Percentiles rank a stretch among this genome's conserved stretches.
Conservation (phyloP, 2,329 filamentous ascomycete genomes). For the Pleurostoma richardsiae region DNA sequence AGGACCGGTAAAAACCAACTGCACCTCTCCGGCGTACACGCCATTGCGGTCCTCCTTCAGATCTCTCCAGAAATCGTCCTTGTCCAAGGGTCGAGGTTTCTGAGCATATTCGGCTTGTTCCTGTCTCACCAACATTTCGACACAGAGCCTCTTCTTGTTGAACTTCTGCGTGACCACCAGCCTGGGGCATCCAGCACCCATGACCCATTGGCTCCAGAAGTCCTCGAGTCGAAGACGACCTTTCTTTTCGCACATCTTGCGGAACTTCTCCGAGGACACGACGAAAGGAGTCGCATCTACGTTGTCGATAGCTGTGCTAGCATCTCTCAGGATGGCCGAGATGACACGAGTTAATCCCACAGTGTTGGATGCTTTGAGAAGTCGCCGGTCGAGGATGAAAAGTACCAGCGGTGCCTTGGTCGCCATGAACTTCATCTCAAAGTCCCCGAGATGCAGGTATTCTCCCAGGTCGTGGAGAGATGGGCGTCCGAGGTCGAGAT, state of each 20-base stretch:
- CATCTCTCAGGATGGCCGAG: conserved; percentile 78
- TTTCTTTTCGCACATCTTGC: conserved; percentile 79
- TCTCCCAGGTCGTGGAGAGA: conserved; percentile 77
- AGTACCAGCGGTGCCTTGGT: conserved; percentile 88
- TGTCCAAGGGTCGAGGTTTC: conserved; percentile 53
- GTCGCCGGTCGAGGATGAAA: conserved; percentile 86
- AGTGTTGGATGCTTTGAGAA: conserved; percentile 83
- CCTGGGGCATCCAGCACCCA: conserved; percentile 79
- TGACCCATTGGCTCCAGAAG: conserved; percentile 93
- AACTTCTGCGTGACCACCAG: conserved; percentile 86
- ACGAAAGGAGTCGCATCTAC: conserved; percentile 27
- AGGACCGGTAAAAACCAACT: conserved; percentile 84
- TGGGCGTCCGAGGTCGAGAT: conserved; percentile 75
- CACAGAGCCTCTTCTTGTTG: conserved; percentile 95
- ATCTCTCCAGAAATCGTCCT: conserved; percentile 75
- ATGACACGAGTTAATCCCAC: conserved; percentile 81
- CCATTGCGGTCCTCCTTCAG: conserved; percentile 72
- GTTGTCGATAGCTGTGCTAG: conserved; percentile 53
- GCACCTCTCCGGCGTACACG: conserved; percentile 64
- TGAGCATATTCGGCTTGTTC: conserved; percentile 54
- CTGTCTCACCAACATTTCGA: conserved; percentile 86
- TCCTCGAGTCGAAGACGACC: conserved; percentile 80
- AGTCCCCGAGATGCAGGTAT: conserved; percentile 71
- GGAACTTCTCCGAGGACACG: conserved; percentile 70
- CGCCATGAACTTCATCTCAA: conserved; percentile 85